Evolutionary conservation across 805 yeast species (phyloP).

Genomic region (Candida morakotiae): DNA sequence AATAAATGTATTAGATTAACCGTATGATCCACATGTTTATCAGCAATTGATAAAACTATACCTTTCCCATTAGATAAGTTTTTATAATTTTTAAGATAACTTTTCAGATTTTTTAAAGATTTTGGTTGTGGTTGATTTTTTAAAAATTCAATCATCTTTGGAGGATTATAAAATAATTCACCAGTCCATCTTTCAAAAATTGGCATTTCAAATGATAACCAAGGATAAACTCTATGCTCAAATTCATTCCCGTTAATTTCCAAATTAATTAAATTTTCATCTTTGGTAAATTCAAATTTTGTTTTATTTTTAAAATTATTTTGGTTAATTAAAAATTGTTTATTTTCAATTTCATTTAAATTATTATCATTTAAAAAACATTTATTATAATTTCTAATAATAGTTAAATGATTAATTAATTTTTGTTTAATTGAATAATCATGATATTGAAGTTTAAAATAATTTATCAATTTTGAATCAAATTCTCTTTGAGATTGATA

Average conservation of each 20-base stretch:
- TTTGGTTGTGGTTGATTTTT: neutral
- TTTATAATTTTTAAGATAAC: conserved; percentile 4
- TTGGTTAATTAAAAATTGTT: neutral
- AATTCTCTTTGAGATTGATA: neutral
- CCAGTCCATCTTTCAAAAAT: conserved; percentile 40
- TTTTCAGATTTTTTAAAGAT: neutral
- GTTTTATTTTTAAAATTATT: conserved; percentile 6
- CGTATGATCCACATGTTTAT: conserved; percentile 25
- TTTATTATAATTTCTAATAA: conserved; percentile 38
- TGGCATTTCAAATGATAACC: conserved; percentile 37
- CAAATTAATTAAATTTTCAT: conserved; percentile 1
- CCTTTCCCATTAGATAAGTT: conserved; percentile 27
- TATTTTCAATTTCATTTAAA: neutral
- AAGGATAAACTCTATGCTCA: conserved; percentile 38
- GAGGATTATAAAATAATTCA: conserved; percentile 19
- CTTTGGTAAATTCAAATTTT: neutral
- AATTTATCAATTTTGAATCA: neutral
- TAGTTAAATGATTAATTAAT: conserved; percentile 42
- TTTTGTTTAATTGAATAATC: conserved; percentile 17
- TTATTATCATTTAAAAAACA: conserved; percentile 28
- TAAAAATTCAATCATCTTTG: conserved; percentile 13
- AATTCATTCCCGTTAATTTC: conserved; percentile 8
- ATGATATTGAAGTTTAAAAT: conserved; percentile 11
- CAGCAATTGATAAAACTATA: conserved; percentile 28
- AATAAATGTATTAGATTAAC: conserved; percentile 27